Base-by-base conservation (phyloP, 805 yeast species). In the Candida stauntonica region DNA sequence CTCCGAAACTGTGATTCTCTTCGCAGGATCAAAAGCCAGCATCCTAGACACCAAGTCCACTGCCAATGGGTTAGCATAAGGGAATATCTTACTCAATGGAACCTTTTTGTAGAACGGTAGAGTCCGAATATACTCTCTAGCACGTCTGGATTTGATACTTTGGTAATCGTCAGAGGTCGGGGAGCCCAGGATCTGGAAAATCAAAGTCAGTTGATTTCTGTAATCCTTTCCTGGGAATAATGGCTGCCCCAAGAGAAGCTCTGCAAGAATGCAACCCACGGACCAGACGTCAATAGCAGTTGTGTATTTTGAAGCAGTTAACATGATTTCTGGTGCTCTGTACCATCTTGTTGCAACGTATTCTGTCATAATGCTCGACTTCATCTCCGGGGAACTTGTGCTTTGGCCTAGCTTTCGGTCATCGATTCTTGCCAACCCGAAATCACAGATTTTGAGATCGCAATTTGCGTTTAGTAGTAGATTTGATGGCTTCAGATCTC, bases 311-410 rank as follows among this genome's bases (percentile, higher is more conserved):
- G 88, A 91, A 53, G 89, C 87, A 12, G 96, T 87, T 35, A 91
- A 72, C 98, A 91, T 91, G 58, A 91, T 88, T 54, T 91, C 98
- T 0, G 98, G 98, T 1, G 98, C 98, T 40, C 98, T 71, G 62
- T 91, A 91, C 97, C 98, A 91, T 48, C 98, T 70, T 4, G 98
- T 91, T 8, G 98, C 98, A 31, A 91, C 98, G 58, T 91, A 91
- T 62, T 91, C 98, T 3, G 98, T 91, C 95, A 91, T 83, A 59
- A 79, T 80, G 5, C 86, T 77, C 73, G 56, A 79, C 81, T 52
- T 81, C 81, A 39, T 67, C 67, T 42, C 75, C 68, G 26, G 86
- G 77, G 42, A 77, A 72, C 16, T 79, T 64, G 42, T 85, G 41
- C 39, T 37, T 16, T 47, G 51, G 1, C 40, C 40, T 14, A 29